Evolutionary conservation across 2,329 filamentous ascomycete genomes (phyloP), one percentile per base, ranked within the genome.

Genomic region (Pseudodiploospora longispora): DNA sequence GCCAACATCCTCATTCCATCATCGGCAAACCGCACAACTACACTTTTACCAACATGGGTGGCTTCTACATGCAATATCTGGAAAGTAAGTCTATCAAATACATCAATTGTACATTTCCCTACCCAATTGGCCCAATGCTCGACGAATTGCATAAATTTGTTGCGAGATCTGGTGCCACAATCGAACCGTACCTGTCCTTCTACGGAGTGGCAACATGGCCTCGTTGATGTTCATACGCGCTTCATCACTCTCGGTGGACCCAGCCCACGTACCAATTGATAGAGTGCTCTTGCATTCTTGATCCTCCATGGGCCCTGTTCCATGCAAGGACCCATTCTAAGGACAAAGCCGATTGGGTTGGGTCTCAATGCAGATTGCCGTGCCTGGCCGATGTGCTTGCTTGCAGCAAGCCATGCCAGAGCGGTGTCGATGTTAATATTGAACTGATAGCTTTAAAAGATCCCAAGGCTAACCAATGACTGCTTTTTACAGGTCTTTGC

Each of bases 21-120:
- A 37, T 44, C 53, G 42, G 60, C 59, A 59, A 56, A 52, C 53
- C 47, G 48, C 38, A 46, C 54, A 51, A 19, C 19, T 19, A 19
- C 19, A 19, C 19, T 3, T 19, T 19, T 49, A 53, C 44, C 62
- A 74, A 55, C 50, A 82, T 82, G 78, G 72, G 71, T 55, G 79
- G 79, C 52, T 83, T 82, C 59, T 83, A 83, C 59, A 83, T 83
- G 74, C 80, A 85, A 58, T 86, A 86, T 62, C 71, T 85, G 52
- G 79, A 83, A 62, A 85, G 82, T 85, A 82, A 78, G 82, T 83
- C 55, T 41, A 36, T 48, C 42, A 52, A 53, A 43, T 43, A 41
- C 48, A 42, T 41, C 32, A 27, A n/a, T n/a, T 40, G 37, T 36
- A 28, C 40, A 12, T 49, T 51, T 33, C 42, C 28, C 38, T 34